These are phyloP conservation scores for Amanita exitialis DNA, from an alignment of 768 basidiomycete species.

Conservation along the genomic window DNA sequence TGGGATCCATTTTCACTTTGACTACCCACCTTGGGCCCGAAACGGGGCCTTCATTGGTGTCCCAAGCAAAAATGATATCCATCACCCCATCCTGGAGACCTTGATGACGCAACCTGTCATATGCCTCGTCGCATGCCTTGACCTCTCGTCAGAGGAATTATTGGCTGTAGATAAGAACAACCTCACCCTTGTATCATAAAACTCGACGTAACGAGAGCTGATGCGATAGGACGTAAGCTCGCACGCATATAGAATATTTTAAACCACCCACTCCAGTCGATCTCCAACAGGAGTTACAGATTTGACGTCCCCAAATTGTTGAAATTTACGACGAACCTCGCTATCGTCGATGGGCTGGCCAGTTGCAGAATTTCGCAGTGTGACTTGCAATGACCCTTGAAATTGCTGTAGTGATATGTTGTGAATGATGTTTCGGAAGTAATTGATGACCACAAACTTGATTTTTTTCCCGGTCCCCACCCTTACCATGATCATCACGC, in stretches of 20 bases:
- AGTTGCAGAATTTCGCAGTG: conserved; percentile 59
- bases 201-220: conserved; percentile 90
- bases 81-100: conserved; percentile 78
- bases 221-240: neutral
- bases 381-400: conserved; percentile 79
- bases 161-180: neutral
- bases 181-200: conserved; percentile 78
- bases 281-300: conserved; percentile 55
- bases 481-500: conserved; percentile 67
- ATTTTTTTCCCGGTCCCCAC: conserved; percentile 68
- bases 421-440: neutral
- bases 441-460: conserved; percentile 41
- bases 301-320: conserved; percentile 88
- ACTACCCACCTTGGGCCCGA: conserved; percentile 29
- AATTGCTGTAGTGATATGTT: conserved; percentile 36
- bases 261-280: conserved; percentile 44
- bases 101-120: conserved; percentile 72
- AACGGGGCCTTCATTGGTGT: conserved; percentile 47
- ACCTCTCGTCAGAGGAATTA: conserved; percentile 5
- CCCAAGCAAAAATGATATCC: conserved; percentile 85
- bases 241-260: neutral
- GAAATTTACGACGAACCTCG: conserved; percentile 79
- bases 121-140: conserved; percentile 71
- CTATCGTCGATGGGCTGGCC: conserved; percentile 70
- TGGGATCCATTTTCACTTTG: conserved; percentile 4